A percentile compares a stretch with the other conserved stretches of the same genome.
These are phyloP conservation scores for Comarum palustre DNA, from an alignment of 306 rosid species.

Conservation along the genomic window DNA sequence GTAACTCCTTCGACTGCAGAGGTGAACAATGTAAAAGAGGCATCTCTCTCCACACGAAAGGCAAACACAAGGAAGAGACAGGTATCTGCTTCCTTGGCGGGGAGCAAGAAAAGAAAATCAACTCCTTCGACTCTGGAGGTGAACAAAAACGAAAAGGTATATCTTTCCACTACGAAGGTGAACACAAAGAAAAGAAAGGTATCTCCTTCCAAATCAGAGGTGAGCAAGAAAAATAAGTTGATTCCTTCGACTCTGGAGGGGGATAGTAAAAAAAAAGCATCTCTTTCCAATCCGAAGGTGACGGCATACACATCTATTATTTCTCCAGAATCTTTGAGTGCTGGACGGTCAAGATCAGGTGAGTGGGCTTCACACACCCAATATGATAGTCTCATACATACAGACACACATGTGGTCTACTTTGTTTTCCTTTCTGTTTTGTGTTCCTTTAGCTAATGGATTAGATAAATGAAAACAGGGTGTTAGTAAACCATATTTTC, in stretches of 20 bases:
- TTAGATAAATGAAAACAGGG: neutral
- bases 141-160: neutral
- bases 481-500: neutral
- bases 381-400: neutral
- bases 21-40: neutral
- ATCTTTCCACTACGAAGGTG: neutral
- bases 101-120: neutral
- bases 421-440: neutral
- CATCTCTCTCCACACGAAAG: neutral
- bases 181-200: neutral
- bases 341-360: slow-evolving; percentile 69
- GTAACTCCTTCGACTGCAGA: neutral
- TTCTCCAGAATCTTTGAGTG: slow-evolving; percentile 43
- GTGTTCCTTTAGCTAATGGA: neutral
- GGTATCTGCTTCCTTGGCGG: neutral
- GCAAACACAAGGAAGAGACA: too few species aligned
- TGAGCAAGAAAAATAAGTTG: neutral
- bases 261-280: neutral
- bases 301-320: neutral
- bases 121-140: neutral
- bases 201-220: neutral
- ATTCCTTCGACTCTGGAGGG: neutral
- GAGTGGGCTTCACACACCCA: neutral
- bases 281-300: neutral
- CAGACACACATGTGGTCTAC: neutral